A percentile compares a stretch with the other conserved stretches of the same genome.
Conservation (phyloP, 495 filamentous ascomycete species). For the Lichina pygmaea region DNA sequence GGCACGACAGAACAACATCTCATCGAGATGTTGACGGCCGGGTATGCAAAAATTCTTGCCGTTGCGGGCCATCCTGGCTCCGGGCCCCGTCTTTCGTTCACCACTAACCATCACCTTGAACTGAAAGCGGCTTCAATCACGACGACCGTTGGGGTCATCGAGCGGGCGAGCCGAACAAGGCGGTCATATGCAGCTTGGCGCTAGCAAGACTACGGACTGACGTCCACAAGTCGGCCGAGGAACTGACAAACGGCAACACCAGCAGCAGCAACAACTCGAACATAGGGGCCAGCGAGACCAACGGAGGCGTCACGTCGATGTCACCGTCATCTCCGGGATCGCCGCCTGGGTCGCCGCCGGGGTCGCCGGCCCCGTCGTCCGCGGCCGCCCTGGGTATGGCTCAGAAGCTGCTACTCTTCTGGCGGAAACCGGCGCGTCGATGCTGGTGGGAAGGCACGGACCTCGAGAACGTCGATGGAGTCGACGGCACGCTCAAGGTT, state of each 20-base stretch:
- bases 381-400: conserved; percentile 67
- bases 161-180: conserved; percentile 87
- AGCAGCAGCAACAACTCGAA: conserved; percentile 15
- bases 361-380: background rate
- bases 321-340: too few species aligned
- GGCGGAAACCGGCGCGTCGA: conserved; percentile 83
- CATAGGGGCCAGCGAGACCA: background rate
- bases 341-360: too few species aligned
- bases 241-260: conserved; percentile 26
- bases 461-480: conserved; percentile 63
- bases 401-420: conserved; percentile 93
- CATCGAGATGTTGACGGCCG: conserved; percentile 97
- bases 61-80: background rate
- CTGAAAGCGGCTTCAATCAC: conserved; percentile 67
- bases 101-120: conserved; percentile 1
- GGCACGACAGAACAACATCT: conserved; percentile 95
- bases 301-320: background rate
- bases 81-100: conserved; percentile 2
- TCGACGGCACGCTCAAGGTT: conserved; percentile 80
- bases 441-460: conserved; percentile 99
- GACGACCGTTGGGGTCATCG: conserved; percentile 91
- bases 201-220: conserved; percentile 81
- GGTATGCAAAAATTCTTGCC: conserved; percentile 25
- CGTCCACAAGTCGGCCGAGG: conserved; percentile 34
- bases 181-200: conserved; percentile 88